These are phyloP conservation scores for Lumnitzera littorea DNA, from an alignment of 345 rosid genomes.

Conservation along the genomic window DNA sequence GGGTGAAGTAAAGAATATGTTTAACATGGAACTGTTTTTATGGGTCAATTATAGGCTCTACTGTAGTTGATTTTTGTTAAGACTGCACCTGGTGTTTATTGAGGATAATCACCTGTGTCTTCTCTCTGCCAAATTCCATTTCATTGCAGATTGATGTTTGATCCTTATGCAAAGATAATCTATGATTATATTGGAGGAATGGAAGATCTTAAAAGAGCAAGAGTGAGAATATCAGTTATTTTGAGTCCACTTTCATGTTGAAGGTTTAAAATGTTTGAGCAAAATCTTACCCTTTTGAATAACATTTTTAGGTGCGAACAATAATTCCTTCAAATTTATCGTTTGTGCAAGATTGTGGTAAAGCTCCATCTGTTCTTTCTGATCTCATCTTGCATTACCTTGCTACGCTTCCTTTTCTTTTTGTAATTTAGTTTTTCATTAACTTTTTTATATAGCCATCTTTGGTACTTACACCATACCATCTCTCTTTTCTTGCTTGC, in stretches of 20 bases:
- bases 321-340: conserved; percentile 35
- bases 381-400: neutral
- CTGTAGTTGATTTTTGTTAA: neutral
- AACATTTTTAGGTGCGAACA: conserved; percentile 34
- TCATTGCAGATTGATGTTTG: conserved; percentile 74
- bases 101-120: too few relatives aligned
- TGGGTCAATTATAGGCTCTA: neutral
- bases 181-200: conserved; percentile 90
- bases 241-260: conserved; percentile 16
- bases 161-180: conserved; percentile 74
- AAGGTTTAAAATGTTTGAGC: conserved; percentile 8
- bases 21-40: neutral
- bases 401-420: neutral
- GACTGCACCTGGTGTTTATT: neutral
- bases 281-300: conserved; percentile 10
- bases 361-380: conserved; percentile 12
- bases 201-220: conserved; percentile 81
- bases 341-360: conserved; percentile 63
- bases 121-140: conserved; percentile 1
- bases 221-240: conserved; percentile 71
- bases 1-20: conserved; percentile 36
- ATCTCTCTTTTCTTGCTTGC: conserved; percentile 7
- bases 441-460: too few relatives aligned
- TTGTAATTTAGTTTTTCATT: neutral
- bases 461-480: neutral